phyloP scores from a whole-genome alignment of 73 alveolate genomes.

The Paramecium primaurelia region DNA sequence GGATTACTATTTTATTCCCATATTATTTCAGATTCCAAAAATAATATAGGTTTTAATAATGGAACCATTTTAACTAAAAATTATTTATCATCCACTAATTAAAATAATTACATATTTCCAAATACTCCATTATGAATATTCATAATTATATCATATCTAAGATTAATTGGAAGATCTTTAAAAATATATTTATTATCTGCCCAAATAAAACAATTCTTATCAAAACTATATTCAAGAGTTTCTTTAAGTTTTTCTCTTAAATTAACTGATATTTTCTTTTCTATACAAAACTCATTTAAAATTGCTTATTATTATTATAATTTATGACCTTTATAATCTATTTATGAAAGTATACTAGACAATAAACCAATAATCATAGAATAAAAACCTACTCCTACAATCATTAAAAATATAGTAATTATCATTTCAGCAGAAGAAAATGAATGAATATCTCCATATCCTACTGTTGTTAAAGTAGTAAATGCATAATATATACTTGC shows the following conservation, averaged over 20 bases:
- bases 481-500: slow-evolving; percentile 75
- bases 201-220: slow-evolving; percentile 61
- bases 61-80: slow-evolving; percentile 74
- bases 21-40: slow-evolving; percentile 61
- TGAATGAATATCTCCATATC: slow-evolving; percentile 78
- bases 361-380: slow-evolving; percentile 79
- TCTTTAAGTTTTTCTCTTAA: slow-evolving; percentile 60
- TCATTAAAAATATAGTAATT: slow-evolving; percentile 66
- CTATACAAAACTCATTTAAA: slow-evolving; percentile 72
- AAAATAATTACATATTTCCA: slow-evolving; percentile 68
- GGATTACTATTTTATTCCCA: slow-evolving; percentile 70
- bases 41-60: slow-evolving; percentile 69
- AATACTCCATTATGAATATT: slow-evolving; percentile 81
- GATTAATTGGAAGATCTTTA: slow-evolving; percentile 72
- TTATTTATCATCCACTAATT: slow-evolving; percentile 65
- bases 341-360: slow-evolving; percentile 71
- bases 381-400: slow-evolving; percentile 77
- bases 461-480: slow-evolving; percentile 79
- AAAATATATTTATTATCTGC: slow-evolving; percentile 66
- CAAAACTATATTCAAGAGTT: slow-evolving; percentile 65
- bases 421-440: slow-evolving; percentile 60
- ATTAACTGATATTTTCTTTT: slow-evolving; percentile 65
- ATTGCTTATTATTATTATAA: slow-evolving; percentile 65
- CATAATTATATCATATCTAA: slow-evolving; percentile 73
- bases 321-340: slow-evolving; percentile 70